Evolutionary conservation across 257 asterid genomes (phyloP).

Genomic region (Fraxinus americana): DNA sequence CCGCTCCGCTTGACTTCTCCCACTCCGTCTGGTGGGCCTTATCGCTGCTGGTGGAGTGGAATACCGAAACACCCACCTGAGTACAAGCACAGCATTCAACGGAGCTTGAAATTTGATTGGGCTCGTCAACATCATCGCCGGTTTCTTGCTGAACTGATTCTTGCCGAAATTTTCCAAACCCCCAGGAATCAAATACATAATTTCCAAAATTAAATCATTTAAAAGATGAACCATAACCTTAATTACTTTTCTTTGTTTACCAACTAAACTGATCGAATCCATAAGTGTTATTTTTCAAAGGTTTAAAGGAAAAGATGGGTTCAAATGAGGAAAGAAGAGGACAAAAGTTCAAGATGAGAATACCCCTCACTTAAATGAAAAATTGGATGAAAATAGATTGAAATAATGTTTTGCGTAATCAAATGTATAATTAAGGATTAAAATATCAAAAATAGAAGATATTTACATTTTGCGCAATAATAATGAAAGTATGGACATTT

Average conservation of each 20-base stretch:
- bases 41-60: conserved; percentile 97
- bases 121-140: conserved; percentile 38
- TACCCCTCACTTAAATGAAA: too few species aligned
- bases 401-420: too few species aligned
- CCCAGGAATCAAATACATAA: conserved; percentile 40
- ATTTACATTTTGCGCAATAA: too few species aligned
- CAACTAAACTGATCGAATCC: not conserved
- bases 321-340: too few species aligned
- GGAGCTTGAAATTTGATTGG: conserved; percentile 26
- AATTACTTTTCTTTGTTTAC: not conserved
- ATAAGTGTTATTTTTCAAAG: too few species aligned
- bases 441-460: too few species aligned
- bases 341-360: too few species aligned
- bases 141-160: conserved; percentile 40
- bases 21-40: conserved; percentile 75
- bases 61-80: conserved; percentile 74
- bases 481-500: too few species aligned
- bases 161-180: conserved; percentile 64
- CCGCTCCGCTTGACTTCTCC: conserved; percentile 36
- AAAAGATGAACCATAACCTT: not conserved
- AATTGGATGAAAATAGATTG: too few species aligned
- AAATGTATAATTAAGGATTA: too few species aligned
- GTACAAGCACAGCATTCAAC: conserved; percentile 88
- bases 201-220: not conserved
- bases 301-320: too few species aligned